These are phyloP conservation scores for Mercurialis annua DNA, from an alignment of 345 rosid species.

Conservation along the genomic window DNA sequence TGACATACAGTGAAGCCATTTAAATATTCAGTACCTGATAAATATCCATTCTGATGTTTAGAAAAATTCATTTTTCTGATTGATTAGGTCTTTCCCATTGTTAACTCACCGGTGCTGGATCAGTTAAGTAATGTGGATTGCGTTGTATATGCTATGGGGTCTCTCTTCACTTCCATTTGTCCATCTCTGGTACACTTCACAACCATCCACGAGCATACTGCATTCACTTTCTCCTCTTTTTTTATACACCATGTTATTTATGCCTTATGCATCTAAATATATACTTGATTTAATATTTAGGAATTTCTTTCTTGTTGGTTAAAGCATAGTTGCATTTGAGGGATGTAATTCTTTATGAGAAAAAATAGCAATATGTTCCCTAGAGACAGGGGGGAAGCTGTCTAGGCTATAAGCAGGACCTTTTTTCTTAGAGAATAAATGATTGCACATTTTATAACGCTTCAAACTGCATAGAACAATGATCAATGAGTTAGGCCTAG, in stretches of 20 bases:
- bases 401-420: background rate
- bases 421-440: too few relatives aligned
- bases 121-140: conserved; percentile 76
- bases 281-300: background rate
- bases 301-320: background rate
- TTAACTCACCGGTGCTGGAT: conserved; percentile 71
- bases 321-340: background rate
- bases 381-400: background rate
- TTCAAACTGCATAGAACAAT: background rate
- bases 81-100: conserved; percentile 74
- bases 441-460: background rate
- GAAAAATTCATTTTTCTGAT: conserved; percentile 7
- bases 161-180: conserved; percentile 92
- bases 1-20: background rate
- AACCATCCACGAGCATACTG: background rate
- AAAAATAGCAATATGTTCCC: background rate
- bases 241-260: background rate
- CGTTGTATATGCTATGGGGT: conserved; percentile 94
- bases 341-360: background rate
- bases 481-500: background rate
- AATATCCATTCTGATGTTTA: background rate
- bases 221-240: background rate
- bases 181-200: conserved; percentile 68
- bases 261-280: background rate
- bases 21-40: background rate